phyloP scores from a whole-genome alignment of 805 yeast species.

The Lipomyces spencermartinsiae region DNA sequence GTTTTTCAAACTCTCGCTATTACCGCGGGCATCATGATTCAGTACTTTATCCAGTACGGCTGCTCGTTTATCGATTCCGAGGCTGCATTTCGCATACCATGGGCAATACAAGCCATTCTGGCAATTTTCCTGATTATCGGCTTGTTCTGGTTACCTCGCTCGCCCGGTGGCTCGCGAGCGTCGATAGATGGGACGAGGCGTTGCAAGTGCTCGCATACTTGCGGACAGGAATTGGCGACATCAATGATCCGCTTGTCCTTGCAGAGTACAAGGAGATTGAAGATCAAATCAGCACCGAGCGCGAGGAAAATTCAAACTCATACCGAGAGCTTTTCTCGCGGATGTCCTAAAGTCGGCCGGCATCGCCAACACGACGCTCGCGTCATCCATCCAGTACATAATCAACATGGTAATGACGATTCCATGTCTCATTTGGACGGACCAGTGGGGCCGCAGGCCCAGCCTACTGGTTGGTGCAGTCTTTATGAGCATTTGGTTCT shows the following conservation, averaged over 20 bases:
- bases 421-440: slow-evolving; percentile 55
- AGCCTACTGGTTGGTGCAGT: slow-evolving; percentile 65
- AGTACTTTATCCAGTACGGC: slow-evolving; percentile 57
- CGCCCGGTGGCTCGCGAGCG: slow-evolving; percentile 55
- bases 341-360: slow-evolving; percentile 55
- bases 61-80: slow-evolving; percentile 54
- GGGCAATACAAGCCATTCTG: slow-evolving; percentile 65
- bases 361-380: slow-evolving; percentile 53
- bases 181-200: slow-evolving; percentile 55
- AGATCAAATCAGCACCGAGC: slow-evolving; percentile 17
- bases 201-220: slow-evolving; percentile 21
- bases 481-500: slow-evolving; percentile 65
- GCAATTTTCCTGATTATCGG: slow-evolving; percentile 54
- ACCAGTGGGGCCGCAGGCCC: slow-evolving; percentile 69
- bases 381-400: slow-evolving; percentile 52
- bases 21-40: slow-evolving; percentile 64
- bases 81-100: slow-evolving; percentile 66
- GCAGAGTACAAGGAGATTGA: slow-evolving; percentile 29
- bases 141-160: slow-evolving; percentile 49
- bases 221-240: slow-evolving; percentile 19
- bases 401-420: slow-evolving; percentile 47
- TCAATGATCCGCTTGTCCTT: slow-evolving; percentile 28
- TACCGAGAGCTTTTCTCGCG: neutral
- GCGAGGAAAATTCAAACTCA: slow-evolving; percentile 10
- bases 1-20: slow-evolving; percentile 59